These are phyloP conservation scores for Pichia nakasei DNA, from an alignment of 805 yeast species.

Conservation along the genomic window DNA sequence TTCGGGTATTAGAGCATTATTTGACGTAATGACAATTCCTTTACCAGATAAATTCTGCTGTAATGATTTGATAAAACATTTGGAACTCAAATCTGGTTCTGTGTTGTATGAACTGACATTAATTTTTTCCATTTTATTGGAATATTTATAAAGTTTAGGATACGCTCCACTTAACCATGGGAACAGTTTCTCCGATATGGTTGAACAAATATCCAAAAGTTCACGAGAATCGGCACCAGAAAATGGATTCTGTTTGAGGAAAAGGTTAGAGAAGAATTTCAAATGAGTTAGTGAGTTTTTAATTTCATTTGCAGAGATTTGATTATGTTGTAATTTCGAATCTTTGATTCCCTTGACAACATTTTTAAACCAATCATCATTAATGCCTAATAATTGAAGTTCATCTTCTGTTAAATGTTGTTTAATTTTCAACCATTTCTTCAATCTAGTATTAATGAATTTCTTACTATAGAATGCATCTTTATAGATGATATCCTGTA, in stretches of 20 bases:
- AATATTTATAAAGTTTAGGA: conserved; percentile 32
- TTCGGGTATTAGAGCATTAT: conserved; percentile 38
- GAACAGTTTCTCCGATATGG: conserved; percentile 23
- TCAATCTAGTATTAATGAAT: conserved; percentile 19
- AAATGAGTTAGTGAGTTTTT: conserved; percentile 19
- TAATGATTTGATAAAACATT: conserved; percentile 23
- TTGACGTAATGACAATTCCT: conserved; percentile 49
- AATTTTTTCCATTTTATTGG: conserved; percentile 14
- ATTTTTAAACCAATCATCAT: conserved; percentile 18
- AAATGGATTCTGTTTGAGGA: conserved; percentile 11
- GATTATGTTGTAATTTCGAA: conserved; percentile 18
- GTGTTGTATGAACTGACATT: conserved; percentile 9
- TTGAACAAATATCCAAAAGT: conserved; percentile 11
- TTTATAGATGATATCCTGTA: conserved; percentile 22
- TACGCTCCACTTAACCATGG: conserved; percentile 33
- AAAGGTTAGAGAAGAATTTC: conserved; percentile 19
- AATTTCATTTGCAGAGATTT: conserved; percentile 19
- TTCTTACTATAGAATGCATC: conserved; percentile 23
- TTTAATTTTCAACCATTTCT: conserved; percentile 23
- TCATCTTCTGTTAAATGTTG: conserved; percentile 18
- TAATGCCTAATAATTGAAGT: conserved; percentile 14
- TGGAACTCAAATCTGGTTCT: background rate
- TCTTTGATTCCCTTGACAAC: conserved; percentile 15
- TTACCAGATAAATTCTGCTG: conserved; percentile 30
- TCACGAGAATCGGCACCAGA: conserved; percentile 6